Conservation (phyloP, 1,139 yeast species). For the Scheffersomyces insectosa region DNA sequence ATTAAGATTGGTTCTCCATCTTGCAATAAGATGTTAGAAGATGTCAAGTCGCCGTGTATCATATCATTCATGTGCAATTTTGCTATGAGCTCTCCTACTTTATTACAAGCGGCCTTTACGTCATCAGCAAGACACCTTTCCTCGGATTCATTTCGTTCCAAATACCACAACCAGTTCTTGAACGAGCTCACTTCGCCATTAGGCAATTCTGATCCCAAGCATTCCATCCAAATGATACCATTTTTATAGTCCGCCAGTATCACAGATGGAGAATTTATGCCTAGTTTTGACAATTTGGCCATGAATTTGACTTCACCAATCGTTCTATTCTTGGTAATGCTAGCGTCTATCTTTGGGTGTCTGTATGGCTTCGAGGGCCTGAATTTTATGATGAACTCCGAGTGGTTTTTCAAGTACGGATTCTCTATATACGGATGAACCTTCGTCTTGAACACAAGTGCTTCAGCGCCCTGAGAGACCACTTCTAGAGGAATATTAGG, state of each 20-base stretch:
- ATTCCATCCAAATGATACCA: conserved; percentile 91
- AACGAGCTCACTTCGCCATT: conserved; percentile 55
- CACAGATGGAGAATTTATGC: conserved; percentile 67
- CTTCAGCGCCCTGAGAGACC: conserved; percentile 95
- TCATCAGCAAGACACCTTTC: conserved; percentile 29
- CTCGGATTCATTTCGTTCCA: conserved; percentile 35
- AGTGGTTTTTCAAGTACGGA: conserved; percentile 21
- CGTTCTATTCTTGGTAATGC: conserved; percentile 78
- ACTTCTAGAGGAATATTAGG: conserved; percentile 51
- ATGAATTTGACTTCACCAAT: conserved; percentile 81
- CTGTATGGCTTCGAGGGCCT: conserved; percentile 90
- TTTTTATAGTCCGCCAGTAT: conserved; percentile 71
- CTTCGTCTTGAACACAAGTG: conserved; percentile 67
- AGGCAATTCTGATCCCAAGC: conserved; percentile 53
- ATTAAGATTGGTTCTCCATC: conserved; percentile 59
- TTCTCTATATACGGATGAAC: conserved; percentile 68
- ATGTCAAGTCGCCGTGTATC: conserved; percentile 93
- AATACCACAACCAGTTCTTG: conserved; percentile 71
- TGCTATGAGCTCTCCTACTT: conserved; percentile 73
- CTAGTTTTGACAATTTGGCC: conserved; percentile 54
- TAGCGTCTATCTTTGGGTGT: conserved; percentile 77
- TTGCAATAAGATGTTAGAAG: conserved; percentile 76
- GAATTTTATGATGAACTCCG: conserved; percentile 68
- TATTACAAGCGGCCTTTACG: conserved; percentile 42
- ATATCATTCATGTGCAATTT: conserved; percentile 72